Evolutionary conservation across 2,329 filamentous ascomycete species (phyloP), one percentile per base, ranked within the genome.

Genomic region (Diatrype stigma): DNA sequence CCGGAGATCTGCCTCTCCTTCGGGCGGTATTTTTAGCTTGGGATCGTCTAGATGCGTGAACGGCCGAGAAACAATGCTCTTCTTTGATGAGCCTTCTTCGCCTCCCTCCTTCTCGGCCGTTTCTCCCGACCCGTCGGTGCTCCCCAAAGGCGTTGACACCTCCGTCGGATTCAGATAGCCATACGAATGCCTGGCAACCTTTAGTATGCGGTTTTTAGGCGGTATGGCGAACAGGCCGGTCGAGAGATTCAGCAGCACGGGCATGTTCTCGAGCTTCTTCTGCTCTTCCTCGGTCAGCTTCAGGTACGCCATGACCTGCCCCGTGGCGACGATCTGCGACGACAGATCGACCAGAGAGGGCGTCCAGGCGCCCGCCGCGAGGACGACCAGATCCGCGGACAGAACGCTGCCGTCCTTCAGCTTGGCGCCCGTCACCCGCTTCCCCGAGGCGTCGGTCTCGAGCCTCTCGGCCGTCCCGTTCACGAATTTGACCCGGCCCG

Each of bases 301-400:
- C 57, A 96, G 73, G 71, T 95, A 96, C 12, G 81, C 87, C 23
- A 97, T 66, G 0, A 82, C 81, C 63, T 97, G 93, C 14, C 90
- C 93, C 0, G 90, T 96, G 2, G 92, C 88, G 56, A 87, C 81
- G 37, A 85, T 85, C 42, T 88, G 81, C 23, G 90, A 89, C 45
- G 85, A 77, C 1, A 96, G 74, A 67, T 96, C 88, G 50, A 96
- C 72, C 21, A 96, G 77, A 1, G 81, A 78, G 2, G 85, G 81
- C 2, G 89, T 90, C 92, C 93, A 97, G 4, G 93, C 91, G 16
- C 93, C 93, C 0, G 91, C 85, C 0, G 93, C 91, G 2, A 96
- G 77, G 50, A 96, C 76, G 32, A 89, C 85, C 7, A 96, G 76
- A 52, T 90, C 87, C 2, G 87, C 89, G 3, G 70, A 71, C 6